Percentiles rank a stretch among this genome's conserved stretches.
These are phyloP conservation scores for Fusarium floridanum DNA, from an alignment of 2,329 filamentous ascomycete genomes.

Conservation along the genomic window DNA sequence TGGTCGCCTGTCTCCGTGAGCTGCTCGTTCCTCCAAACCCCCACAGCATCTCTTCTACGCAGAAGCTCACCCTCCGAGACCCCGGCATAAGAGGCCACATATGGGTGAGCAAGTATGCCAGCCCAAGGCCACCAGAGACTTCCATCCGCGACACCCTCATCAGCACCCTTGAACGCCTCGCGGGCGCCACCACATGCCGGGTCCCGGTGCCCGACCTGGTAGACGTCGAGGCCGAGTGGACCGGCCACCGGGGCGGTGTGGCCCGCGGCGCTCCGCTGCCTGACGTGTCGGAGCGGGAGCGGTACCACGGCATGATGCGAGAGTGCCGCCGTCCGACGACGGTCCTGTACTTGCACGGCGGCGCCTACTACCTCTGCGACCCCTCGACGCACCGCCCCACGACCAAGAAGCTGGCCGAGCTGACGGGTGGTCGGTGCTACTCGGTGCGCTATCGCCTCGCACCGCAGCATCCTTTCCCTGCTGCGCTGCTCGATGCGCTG, in stretches of 20 bases:
- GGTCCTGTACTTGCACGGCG: conserved; percentile 81
- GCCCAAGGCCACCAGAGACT: conserved; percentile 70
- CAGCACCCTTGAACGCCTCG: conserved; percentile 61
- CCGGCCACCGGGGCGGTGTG: conserved; percentile 73
- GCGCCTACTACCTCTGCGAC: conserved; percentile 80
- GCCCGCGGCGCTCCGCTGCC: conserved; percentile 64
- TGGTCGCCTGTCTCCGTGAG: conserved; percentile 77
- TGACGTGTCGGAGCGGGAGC: conserved; percentile 70
- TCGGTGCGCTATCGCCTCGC: conserved; percentile 81
- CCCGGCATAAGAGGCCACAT: conserved; percentile 80
- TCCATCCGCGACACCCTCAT: conserved; percentile 70
- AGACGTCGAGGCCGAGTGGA: conserved; percentile 80
- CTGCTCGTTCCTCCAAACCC: conserved; percentile 64
- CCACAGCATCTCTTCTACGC: conserved; percentile 69
- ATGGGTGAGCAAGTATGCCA: conserved; percentile 81
- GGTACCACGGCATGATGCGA: conserved; percentile 75
- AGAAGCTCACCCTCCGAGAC: conserved; percentile 72
- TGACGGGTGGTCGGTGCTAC: conserved; percentile 76
- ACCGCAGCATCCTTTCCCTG: conserved; percentile 80
- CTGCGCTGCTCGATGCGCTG: conserved; percentile 79
- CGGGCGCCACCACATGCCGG: conserved; percentile 19
- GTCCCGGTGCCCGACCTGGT: conserved; percentile 63
- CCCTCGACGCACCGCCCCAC: conserved; percentile 73
- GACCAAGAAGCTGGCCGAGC: conserved; percentile 72
- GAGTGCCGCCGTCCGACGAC: conserved; percentile 75